Percentiles rank a stretch among this genome's conserved stretches.
Evolutionary conservation across 345 rosid species (phyloP).

Genomic region (Heritiera fomes): DNA sequence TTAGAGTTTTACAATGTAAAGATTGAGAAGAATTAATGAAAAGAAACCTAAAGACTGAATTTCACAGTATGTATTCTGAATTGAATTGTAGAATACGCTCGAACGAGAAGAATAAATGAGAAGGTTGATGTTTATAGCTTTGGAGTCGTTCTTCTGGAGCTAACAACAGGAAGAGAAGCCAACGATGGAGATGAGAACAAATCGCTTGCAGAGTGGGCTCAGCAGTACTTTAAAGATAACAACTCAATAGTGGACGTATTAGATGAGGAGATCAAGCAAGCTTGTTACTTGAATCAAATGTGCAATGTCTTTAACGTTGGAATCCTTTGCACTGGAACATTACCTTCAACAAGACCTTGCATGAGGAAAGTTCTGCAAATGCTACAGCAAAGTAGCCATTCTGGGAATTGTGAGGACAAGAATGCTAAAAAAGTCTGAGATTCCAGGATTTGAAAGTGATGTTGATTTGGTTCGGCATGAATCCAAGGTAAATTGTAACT

Average conservation of each 20-base stretch:
- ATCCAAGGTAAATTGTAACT: neutral
- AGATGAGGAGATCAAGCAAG: conserved; percentile 43
- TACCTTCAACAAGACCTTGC: conserved; percentile 49
- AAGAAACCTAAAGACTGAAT: too few species aligned
- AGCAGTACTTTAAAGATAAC: conserved; percentile 34
- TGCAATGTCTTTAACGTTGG: conserved; percentile 56
- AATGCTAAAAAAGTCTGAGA: neutral
- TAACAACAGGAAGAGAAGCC: conserved; percentile 61
- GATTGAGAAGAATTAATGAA: too few species aligned
- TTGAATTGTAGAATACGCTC: conserved; percentile 11
- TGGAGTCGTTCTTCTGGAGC: conserved; percentile 66
- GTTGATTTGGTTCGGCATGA: neutral
- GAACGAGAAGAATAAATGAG: conserved; percentile 39
- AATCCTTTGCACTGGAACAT: conserved; percentile 42
- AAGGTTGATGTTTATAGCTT: conserved; percentile 71
- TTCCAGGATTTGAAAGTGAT: neutral
- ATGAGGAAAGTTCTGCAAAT: conserved; percentile 54
- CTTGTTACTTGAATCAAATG: conserved; percentile 43
- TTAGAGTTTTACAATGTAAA: too few species aligned
- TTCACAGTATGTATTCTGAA: neutral
- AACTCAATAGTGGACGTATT: conserved; percentile 34
- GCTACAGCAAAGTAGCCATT: conserved; percentile 19
- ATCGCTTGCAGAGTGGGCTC: conserved; percentile 64
- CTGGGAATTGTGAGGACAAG: conserved; percentile 8
- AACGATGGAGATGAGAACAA: conserved; percentile 49